Base-by-base conservation (phyloP, 495 filamentous ascomycete genomes). In the Cladorrhinum samala region DNA sequence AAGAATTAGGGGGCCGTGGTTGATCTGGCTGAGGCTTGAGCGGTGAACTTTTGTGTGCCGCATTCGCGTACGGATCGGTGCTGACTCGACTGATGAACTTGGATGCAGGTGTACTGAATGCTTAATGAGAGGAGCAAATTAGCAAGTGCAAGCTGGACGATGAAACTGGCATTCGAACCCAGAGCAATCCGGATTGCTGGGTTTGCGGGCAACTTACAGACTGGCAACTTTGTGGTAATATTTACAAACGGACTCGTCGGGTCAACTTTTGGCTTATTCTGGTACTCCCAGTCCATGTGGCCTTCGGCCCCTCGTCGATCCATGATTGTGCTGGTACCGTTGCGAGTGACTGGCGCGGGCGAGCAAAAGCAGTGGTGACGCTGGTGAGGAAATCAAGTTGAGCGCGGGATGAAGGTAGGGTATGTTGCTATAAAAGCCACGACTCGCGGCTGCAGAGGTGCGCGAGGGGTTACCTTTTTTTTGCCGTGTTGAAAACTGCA, bases 251-350 rank as follows among this genome's bases (percentile, higher is more conserved):
- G 75, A 49, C 75, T 78, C 2, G 72, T 68, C 9, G 62, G 64
- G 60, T 78, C 75, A 49, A 78, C 59, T 0, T 72, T 71, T 2
- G 64, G 72, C 41, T 64, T 36, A 41, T 62, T 62, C 53, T 75
- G 66, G 63, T 74, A 75, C 49, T 78, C 72, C 73, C 74, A 78
- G 49, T 78, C 75, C 75, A 78, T 78, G 42, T 64, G 71, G 52
- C 71, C 65, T 48, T 76, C 75, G 39, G 61, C 69, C 0, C 64
- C 72, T 55, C 75, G 68, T 37, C 68, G 65, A 8, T 72, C 66
- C 74, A 78, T 76, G 40, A 33, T 41, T 38, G 51, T 23, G 20
- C 18, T 21, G 16, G 2, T 7, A 14, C 9, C 9, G 13, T 9
- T 42, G 46, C 42, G 17, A 44, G 47, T 27, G 18, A 33, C 37